Evolutionary conservation across 306 rosid species (phyloP).

Genomic region (Mimosa pudica): DNA sequence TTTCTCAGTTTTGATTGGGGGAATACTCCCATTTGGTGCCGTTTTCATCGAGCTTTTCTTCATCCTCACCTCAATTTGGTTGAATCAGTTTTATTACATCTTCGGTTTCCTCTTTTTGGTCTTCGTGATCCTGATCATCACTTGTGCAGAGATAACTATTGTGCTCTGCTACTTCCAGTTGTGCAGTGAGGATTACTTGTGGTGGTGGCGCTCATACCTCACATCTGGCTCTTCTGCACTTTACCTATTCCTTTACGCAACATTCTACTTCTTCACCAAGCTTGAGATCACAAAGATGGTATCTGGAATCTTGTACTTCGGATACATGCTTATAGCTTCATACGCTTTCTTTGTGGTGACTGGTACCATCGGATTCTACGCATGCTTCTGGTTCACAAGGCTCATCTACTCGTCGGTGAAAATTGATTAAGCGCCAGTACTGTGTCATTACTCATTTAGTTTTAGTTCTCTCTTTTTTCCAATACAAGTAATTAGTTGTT

Average conservation of each 20-base stretch:
- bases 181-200: constrained; percentile 95
- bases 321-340: constrained; percentile 94
- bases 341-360: constrained; percentile 94
- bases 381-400: constrained; percentile 99
- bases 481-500: neutral
- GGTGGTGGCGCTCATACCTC: constrained; percentile 99
- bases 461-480: constrained; percentile 1
- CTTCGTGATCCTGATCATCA: constrained; percentile 76
- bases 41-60: constrained; percentile 98
- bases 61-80: constrained; percentile 95
- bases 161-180: constrained; percentile 98
- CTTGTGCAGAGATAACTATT: constrained; percentile 89
- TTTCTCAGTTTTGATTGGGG: constrained; percentile 88
- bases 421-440: constrained; percentile 58
- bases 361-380: constrained; percentile 91
- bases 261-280: constrained; percentile 98
- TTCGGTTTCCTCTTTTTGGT: constrained; percentile 97
- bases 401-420: constrained; percentile 98
- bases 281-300: constrained; percentile 94
- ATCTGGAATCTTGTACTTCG: constrained; percentile 85
- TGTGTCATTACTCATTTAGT: constrained; percentile 21
- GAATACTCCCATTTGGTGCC: constrained; percentile 95
- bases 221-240: constrained; percentile 92
- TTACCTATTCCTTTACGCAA: constrained; percentile 90
- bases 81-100: constrained; percentile 98